phyloP scores from a whole-genome alignment of 139 green algal species.

The Chlorella sorokiniana region DNA sequence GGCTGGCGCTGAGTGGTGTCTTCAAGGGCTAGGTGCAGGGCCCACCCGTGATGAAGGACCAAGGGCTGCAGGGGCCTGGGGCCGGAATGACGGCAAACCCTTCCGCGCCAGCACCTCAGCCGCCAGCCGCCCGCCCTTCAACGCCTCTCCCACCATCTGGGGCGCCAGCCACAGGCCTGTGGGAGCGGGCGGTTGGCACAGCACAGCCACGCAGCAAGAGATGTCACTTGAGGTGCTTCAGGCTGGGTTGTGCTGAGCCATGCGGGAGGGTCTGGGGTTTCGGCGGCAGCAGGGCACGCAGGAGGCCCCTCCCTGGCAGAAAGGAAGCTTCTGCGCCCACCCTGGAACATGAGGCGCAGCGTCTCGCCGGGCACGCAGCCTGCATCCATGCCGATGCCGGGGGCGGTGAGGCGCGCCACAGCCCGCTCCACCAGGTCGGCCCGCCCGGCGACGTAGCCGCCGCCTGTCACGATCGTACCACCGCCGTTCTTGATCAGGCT shows the following conservation, averaged over 20 bases:
- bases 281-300: too few species aligned
- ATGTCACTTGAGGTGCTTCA: background rate
- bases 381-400: constrained; percentile 86
- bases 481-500: constrained; percentile 96
- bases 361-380: constrained; percentile 73
- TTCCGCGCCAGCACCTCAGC: constrained; percentile 67
- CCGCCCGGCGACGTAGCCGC: constrained; percentile 92
- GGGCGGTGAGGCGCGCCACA: constrained; percentile 80
- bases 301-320: background rate
- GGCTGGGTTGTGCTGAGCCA: background rate
- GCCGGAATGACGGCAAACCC: constrained; percentile 67
- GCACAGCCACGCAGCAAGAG: background rate
- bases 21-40: background rate
- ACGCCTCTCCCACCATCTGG: constrained; percentile 88
- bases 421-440: constrained; percentile 76
- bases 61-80: constrained; percentile 37
- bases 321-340: constrained; percentile 4
- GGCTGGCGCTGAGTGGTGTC: too few species aligned
- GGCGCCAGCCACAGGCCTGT: constrained; percentile 51
- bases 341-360: constrained; percentile 85
- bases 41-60: constrained; percentile 73
- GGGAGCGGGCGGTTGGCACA: background rate
- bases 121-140: constrained; percentile 91
- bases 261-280: background rate
- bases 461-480: constrained; percentile 85